Conservation (phyloP, 2,329 filamentous ascomycete genomes). For the Colletotrichum noveboracense region DNA sequence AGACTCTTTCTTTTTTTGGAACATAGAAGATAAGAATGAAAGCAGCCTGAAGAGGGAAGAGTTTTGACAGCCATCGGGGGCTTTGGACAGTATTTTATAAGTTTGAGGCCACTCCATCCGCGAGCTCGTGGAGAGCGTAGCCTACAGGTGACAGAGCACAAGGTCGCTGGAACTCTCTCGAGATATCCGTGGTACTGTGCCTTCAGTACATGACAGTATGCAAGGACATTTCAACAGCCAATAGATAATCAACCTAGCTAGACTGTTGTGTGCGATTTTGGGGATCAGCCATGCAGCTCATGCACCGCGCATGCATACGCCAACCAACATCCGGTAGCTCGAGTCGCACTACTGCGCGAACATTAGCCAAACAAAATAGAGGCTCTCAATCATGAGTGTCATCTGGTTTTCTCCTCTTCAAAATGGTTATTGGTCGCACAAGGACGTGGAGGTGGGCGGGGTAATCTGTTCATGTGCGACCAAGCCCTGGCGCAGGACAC, state of each 20-base stretch:
- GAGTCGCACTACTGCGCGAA: not conserved
- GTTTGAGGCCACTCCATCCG: not conserved
- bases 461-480: not conserved
- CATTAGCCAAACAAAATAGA: not conserved
- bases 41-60: not conserved
- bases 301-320: not conserved
- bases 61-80: not conserved
- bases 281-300: not conserved
- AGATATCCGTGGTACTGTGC: not conserved
- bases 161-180: not conserved
- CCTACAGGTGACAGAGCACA: not conserved
- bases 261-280: not conserved
- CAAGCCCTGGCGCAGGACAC: not conserved
- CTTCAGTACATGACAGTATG: not conserved
- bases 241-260: not conserved
- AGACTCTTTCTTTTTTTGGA: too few relatives aligned
- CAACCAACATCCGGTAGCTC: not conserved
- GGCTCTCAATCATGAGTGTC: not conserved
- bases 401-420: not conserved
- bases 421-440: not conserved
- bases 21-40: too few relatives aligned
- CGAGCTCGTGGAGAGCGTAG: not conserved
- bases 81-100: not conserved
- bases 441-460: not conserved
- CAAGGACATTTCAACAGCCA: not conserved